phyloP scores from a whole-genome alignment of 305 asterid genomes.

The Fraxinus paxiana region DNA sequence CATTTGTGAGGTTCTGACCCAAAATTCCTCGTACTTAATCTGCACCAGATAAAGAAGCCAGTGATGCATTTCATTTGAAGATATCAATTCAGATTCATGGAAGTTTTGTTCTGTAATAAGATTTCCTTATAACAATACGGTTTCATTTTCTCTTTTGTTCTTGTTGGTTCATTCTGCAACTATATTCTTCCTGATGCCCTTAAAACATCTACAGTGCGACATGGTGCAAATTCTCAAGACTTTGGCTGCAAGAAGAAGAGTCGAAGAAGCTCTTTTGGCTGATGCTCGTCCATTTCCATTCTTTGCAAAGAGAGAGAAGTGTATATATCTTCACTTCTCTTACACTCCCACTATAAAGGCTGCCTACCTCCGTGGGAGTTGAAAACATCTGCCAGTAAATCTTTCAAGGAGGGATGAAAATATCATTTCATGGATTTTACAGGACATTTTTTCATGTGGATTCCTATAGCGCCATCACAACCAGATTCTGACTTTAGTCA shows the following conservation, averaged over 20 bases:
- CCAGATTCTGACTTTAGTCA: neutral
- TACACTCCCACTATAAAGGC: slow-evolving; percentile 62
- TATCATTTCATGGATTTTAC: neutral
- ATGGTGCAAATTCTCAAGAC: slow-evolving; percentile 30
- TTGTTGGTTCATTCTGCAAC: slow-evolving; percentile 64
- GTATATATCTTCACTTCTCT: slow-evolving; percentile 58
- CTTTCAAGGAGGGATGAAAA: slow-evolving; percentile 38
- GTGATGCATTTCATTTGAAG: no score
- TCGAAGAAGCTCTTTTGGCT: slow-evolving; percentile 45
- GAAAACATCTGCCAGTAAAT: slow-evolving; percentile 36
- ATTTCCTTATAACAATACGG: neutral
- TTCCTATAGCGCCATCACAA: neutral
- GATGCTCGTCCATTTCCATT: slow-evolving; percentile 53
- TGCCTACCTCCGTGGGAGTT: slow-evolving; percentile 59
- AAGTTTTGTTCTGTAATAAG: neutral
- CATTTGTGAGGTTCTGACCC: no score
- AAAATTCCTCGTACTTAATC: no score
- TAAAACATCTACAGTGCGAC: slow-evolving; percentile 36
- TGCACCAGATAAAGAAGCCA: no score
- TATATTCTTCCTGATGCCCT: slow-evolving; percentile 65
- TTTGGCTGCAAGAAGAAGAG: slow-evolving; percentile 53
- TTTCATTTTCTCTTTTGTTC: neutral
- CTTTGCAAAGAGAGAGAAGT: slow-evolving; percentile 50
- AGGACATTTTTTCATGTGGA: neutral
- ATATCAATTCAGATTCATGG: no score